These are phyloP conservation scores for Beta lomatogona DNA, from an alignment of 179 eudicot species.

Conservation along the genomic window DNA sequence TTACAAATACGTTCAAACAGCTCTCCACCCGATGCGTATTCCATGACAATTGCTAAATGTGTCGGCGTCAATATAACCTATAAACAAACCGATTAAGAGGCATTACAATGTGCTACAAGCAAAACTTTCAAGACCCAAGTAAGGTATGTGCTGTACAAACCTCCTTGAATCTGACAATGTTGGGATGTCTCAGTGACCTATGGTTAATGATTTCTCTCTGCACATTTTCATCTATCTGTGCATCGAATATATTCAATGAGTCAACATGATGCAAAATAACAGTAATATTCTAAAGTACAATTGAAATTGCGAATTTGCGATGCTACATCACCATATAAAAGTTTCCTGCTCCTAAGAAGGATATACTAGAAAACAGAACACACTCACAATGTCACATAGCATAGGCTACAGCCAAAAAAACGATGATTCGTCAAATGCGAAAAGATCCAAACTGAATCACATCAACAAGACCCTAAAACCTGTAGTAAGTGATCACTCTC, in stretches of 20 bases:
- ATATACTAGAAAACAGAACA: not conserved
- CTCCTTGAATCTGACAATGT: slow-evolving; percentile 91
- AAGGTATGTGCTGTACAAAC: slow-evolving; percentile 28
- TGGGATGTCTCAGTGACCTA: slow-evolving; percentile 86
- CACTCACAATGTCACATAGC: not conserved
- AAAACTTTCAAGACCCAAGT: not conserved
- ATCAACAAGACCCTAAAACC: not conserved
- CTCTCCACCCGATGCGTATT: slow-evolving; percentile 94
- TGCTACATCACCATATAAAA: not conserved
- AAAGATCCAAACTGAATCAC: not conserved
- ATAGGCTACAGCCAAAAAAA: not conserved
- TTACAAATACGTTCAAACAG: slow-evolving; percentile 90
- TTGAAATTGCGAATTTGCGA: too few relatives aligned
- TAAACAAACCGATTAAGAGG: not conserved
- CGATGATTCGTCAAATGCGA: not conserved
- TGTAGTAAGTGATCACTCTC: not conserved
- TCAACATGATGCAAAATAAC: not conserved
- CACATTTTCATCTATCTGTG: slow-evolving; percentile 91
- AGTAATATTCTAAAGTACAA: not conserved
- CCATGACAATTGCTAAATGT: slow-evolving; percentile 95
- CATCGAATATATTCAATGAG: not conserved
- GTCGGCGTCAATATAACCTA: slow-evolving; percentile 89
- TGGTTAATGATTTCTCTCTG: slow-evolving; percentile 92
- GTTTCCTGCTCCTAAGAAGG: not conserved
- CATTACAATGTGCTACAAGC: not conserved